A percentile compares a stretch with the other conserved stretches of the same genome.
Evolutionary conservation across 2,329 filamentous ascomycete species (phyloP).

Genomic region (Trichoderma afroharzianum): DNA sequence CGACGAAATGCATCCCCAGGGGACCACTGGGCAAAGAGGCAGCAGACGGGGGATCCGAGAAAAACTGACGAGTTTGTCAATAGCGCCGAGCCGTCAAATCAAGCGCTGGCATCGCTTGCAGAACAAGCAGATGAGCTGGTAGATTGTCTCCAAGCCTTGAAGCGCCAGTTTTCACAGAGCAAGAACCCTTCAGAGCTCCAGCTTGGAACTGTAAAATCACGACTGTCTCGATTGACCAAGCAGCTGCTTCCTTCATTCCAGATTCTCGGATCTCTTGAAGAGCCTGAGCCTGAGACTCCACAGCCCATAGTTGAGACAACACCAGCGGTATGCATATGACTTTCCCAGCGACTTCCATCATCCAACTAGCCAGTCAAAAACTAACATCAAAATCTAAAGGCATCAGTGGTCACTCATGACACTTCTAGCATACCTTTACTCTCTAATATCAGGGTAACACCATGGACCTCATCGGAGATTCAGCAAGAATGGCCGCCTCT

Average conservation of each 20-base stretch:
- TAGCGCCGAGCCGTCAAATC: background rate
- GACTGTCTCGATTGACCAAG: conserved; percentile 22
- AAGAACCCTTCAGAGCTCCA: background rate
- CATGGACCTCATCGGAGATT: conserved; percentile 52
- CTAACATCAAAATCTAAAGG: background rate
- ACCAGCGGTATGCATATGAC: background rate
- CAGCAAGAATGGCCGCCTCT: conserved; percentile 51
- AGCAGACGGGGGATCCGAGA: background rate
- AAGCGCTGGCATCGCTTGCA: conserved; percentile 8
- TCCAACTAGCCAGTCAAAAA: background rate
- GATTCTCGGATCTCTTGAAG: conserved; percentile 1
- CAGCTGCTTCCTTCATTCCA: conserved; percentile 29
- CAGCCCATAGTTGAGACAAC: background rate
- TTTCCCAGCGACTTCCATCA: background rate
- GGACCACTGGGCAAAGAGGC: conserved; percentile 17
- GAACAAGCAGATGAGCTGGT: conserved; percentile 36
- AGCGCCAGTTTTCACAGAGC: conserved; percentile 24
- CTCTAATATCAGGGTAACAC: conserved; percentile 32
- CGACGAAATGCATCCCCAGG: conserved; percentile 22
- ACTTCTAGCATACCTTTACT: conserved; percentile 1
- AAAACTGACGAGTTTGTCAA: background rate
- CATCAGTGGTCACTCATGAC: background rate
- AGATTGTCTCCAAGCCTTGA: conserved; percentile 36
- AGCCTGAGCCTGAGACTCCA: background rate
- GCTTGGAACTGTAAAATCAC: conserved; percentile 15